Conservation (phyloP, 2,329 filamentous ascomycete species). For the Cladosporium colombiae region DNA sequence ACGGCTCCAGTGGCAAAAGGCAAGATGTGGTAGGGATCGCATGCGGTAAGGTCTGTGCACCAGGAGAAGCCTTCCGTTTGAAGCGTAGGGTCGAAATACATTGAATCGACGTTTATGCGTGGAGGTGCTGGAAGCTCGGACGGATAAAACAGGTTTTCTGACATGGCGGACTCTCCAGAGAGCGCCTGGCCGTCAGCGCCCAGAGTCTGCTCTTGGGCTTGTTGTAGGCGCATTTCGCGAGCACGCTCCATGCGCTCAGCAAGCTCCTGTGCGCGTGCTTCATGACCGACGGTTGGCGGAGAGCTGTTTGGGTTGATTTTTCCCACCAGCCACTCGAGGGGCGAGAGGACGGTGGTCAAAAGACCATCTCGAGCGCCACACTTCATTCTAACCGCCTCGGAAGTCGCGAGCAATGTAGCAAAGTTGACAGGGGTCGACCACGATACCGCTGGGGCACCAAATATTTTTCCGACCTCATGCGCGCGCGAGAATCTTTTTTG, state of each 20-base stretch:
- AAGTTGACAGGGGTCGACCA: constrained; percentile 27
- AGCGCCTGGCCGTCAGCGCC: not conserved
- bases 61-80: constrained; percentile 60
- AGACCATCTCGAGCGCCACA: constrained; percentile 32
- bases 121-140: constrained; percentile 10
- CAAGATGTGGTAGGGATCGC: constrained; percentile 54
- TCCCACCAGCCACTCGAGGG: constrained; percentile 18
- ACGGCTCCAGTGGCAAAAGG: constrained; percentile 51
- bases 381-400: constrained; percentile 33
- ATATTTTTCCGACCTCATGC: constrained; percentile 22
- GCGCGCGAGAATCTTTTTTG: not conserved
- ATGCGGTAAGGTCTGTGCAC: constrained; percentile 58
- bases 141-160: not conserved
- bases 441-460: constrained; percentile 21
- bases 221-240: not conserved
- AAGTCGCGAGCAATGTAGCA: constrained; percentile 29
- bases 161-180: not conserved
- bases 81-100: constrained; percentile 48
- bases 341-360: constrained; percentile 26
- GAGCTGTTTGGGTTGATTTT: not conserved
- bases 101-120: not conserved
- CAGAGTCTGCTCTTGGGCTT: not conserved
- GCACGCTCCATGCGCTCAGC: not conserved
- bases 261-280: constrained; percentile 4
- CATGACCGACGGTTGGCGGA: not conserved